Base-by-base conservation (phyloP, 2,329 filamentous ascomycete genomes). In the Colletotrichum destructivum region DNA sequence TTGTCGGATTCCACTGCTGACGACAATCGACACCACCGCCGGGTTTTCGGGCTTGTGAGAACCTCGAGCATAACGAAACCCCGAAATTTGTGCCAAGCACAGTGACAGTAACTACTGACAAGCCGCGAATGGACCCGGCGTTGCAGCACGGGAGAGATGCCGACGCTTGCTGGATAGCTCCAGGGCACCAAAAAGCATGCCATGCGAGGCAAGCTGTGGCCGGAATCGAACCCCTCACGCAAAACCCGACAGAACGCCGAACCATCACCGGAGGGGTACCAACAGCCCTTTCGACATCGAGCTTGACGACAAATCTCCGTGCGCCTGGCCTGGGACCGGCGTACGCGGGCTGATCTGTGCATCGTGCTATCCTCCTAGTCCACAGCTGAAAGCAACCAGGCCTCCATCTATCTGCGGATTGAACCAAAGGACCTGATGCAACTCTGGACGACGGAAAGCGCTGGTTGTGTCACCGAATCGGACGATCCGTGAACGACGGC, bases 301-400 rank as follows among this genome's bases (percentile, higher is more conserved):
- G 65, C 52, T 72, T 64, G 52, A 72, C 69, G 69, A 72, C 69
- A 72, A 69, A 72, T 72, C 69, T 69, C 69, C 69, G 65, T 55
- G 31, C 31, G 31, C 31, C 21, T 52, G 59, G 31, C 35, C 35
- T n/a, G 13, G 55, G n/a, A 59, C 35, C 66, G 47, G 21, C 67
- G 68, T 56, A 66, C 55, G 23, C 61, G 21, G 35, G 44, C 66
- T 69, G 68, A 46, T 59, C 52, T 49, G 59, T 63, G 54, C 54
- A 59, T 47, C 35, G 35, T 38, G 12, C 46, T 9, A 38, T 56
- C 15, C 18, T 38, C 18, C 46, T 64, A 52, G 23, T 57, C 46
- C 63, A 26, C 46, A 26, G 31, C 54, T 23, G 26, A 46, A 63
- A 55, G 60, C 54, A 47, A 31, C 16, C 21, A 23, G 51, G 2